These are phyloP conservation scores for Chlorociboria aeruginascens DNA, from an alignment of 495 filamentous ascomycete species.

Conservation along the genomic window DNA sequence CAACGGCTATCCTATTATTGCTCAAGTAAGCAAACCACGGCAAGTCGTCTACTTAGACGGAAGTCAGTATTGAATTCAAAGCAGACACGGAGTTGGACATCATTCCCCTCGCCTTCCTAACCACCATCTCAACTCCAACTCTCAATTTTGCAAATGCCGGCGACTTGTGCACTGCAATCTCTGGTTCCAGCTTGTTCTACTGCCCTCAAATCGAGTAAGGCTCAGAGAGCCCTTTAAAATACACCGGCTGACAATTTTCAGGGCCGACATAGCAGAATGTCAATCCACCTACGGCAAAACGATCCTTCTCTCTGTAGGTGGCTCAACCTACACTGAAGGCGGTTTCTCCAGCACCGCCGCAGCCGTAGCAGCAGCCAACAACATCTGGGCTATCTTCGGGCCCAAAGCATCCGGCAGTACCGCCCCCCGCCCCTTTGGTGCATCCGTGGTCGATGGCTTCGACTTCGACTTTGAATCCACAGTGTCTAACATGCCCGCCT, in stretches of 20 bases:
- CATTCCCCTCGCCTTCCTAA: conserved; percentile 51
- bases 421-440: conserved; percentile 28
- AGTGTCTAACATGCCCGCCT: conserved; percentile 31
- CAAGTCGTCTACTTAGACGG: too few species aligned
- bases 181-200: conserved; percentile 39
- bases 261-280: conserved; percentile 37
- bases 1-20: conserved; percentile 38
- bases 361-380: conserved; percentile 44
- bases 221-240: background rate
- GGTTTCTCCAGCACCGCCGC: conserved; percentile 27
- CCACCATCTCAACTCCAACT: conserved; percentile 39
- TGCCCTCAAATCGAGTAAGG: conserved; percentile 53
- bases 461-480: conserved; percentile 43
- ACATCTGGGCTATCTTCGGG: conserved; percentile 54
- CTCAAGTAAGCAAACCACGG: conserved; percentile 30
- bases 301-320: conserved; percentile 53
- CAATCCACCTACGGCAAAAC: conserved; percentile 42
- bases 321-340: conserved; percentile 27
- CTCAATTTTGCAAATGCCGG: conserved; percentile 51
- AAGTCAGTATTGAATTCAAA: too few species aligned
- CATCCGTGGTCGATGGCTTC: conserved; percentile 47
- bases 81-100: conserved; percentile 24
- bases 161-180: conserved; percentile 43
- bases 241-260: conserved; percentile 1
- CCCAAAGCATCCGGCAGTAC: conserved; percentile 28